phyloP scores from a whole-genome alignment of 257 asterid species.

The Apocynum venetum region DNA sequence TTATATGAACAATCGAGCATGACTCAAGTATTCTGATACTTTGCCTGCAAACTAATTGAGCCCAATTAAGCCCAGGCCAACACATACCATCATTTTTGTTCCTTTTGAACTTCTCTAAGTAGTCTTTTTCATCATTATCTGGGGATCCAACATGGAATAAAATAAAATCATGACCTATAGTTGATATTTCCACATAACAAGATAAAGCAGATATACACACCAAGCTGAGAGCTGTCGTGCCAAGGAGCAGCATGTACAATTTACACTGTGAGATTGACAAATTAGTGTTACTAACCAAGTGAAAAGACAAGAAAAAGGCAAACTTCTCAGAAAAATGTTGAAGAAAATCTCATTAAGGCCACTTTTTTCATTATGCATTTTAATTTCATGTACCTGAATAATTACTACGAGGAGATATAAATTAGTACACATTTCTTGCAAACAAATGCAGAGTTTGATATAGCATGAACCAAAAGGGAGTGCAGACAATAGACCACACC shows the following conservation, averaged over 20 bases:
- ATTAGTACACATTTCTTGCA: background rate
- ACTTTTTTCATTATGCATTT: background rate
- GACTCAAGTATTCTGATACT: background rate
- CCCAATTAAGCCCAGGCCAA: background rate
- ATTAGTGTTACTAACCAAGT: conserved; percentile 19
- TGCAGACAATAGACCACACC: conserved; percentile 28
- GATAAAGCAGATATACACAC: conserved; percentile 33
- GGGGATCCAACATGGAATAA: conserved; percentile 15
- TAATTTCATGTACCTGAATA: conserved; percentile 17
- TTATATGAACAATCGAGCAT: background rate
- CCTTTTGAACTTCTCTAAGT: background rate
- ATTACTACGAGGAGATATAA: background rate
- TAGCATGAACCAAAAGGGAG: background rate
- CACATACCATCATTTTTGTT: background rate
- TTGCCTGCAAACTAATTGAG: background rate
- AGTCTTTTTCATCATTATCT: background rate
- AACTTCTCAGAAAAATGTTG: background rate
- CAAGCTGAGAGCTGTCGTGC: conserved; percentile 86
- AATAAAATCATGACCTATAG: conserved; percentile 5
- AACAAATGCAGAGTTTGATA: background rate
- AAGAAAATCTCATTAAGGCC: background rate
- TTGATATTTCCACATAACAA: conserved; percentile 11
- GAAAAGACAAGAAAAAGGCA: background rate
- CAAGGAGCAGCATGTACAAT: conserved; percentile 73
- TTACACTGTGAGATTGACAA: conserved; percentile 50